These are phyloP conservation scores for Sodiomyces alkalinus DNA, from an alignment of 2,329 filamentous ascomycete species.

Conservation along the genomic window DNA sequence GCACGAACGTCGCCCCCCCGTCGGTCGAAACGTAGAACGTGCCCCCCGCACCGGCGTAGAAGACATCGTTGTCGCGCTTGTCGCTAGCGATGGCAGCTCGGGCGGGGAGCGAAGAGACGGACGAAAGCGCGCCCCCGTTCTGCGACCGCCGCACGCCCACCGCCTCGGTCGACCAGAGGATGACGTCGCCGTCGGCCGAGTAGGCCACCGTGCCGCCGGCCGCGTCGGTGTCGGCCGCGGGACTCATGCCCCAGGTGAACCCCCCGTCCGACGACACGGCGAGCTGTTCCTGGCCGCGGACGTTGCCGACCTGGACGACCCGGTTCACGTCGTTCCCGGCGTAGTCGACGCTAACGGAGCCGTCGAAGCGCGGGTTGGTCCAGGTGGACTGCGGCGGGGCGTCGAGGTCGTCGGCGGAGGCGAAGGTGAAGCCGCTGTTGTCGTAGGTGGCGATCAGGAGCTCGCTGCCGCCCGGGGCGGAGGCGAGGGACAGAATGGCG, in stretches of 20 bases:
- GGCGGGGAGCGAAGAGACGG: conserved; percentile 27
- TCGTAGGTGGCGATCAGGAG: conserved; percentile 37
- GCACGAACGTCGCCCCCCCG: conserved; percentile 28
- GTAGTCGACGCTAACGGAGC: conserved; percentile 31
- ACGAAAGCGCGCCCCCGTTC: conserved; percentile 23
- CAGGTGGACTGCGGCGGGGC: conserved; percentile 27
- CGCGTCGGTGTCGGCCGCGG: conserved; percentile 25
- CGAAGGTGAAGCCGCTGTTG: conserved; percentile 35
- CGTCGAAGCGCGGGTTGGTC: conserved; percentile 30
- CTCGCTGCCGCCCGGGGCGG: conserved; percentile 32
- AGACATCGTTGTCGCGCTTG: conserved; percentile 34
- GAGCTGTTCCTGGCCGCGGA: conserved; percentile 24
- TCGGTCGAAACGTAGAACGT: conserved; percentile 38
- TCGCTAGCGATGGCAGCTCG: conserved; percentile 36
- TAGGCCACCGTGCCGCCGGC: conserved; percentile 31
- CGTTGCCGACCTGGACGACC: conserved; percentile 35
- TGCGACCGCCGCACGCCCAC: conserved; percentile 27
- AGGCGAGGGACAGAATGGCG: conserved; percentile 31
- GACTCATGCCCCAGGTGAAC: conserved; percentile 29
- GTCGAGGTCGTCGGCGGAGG: conserved; percentile 18
- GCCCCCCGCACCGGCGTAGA: conserved; percentile 32
- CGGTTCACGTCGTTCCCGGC: conserved; percentile 28
- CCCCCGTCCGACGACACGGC: conserved; percentile 36
- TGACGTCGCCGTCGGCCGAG: conserved; percentile 33
- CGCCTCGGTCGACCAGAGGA: conserved; percentile 29